A percentile compares a stretch with the other conserved stretches of the same genome.
Evolutionary conservation across 805 yeast species (phyloP).

Genomic region (Spathaspora hagerdaliae): DNA sequence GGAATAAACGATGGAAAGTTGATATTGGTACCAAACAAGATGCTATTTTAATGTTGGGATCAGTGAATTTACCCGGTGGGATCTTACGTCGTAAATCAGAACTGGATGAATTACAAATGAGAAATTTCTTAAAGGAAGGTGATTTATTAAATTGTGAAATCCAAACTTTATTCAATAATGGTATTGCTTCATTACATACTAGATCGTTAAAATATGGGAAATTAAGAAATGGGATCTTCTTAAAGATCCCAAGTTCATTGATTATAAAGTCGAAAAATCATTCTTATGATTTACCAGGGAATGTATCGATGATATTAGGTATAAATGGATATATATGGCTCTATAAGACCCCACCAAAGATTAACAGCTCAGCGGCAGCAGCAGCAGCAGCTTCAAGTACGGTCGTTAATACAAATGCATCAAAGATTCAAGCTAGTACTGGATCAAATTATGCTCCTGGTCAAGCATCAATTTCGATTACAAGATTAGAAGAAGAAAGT

Average conservation of each 20-base stretch:
- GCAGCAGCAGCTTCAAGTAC: slow-evolving; percentile 10
- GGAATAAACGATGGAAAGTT: slow-evolving; percentile 92
- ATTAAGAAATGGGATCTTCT: slow-evolving; percentile 82
- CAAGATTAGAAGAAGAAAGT: slow-evolving; percentile 86
- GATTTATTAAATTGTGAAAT: slow-evolving; percentile 95
- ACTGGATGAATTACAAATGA: slow-evolving; percentile 94
- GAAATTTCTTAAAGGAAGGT: slow-evolving; percentile 90
- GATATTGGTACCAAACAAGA: slow-evolving; percentile 94
- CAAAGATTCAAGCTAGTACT: slow-evolving; percentile 10
- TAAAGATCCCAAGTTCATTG: slow-evolving; percentile 77
- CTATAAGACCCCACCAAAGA: slow-evolving; percentile 51
- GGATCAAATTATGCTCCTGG: slow-evolving; percentile 37
- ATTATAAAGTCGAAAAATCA: slow-evolving; percentile 85
- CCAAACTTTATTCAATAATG: slow-evolving; percentile 83
- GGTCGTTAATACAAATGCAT: slow-evolving; percentile 13
- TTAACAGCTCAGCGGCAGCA: not conserved
- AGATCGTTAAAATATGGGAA: slow-evolving; percentile 95
- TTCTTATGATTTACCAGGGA: slow-evolving; percentile 88
- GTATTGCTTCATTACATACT: slow-evolving; percentile 91
- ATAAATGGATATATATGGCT: slow-evolving; percentile 96
- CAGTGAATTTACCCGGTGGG: slow-evolving; percentile 97
- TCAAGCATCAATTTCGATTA: slow-evolving; percentile 40
- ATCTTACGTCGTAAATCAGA: slow-evolving; percentile 90
- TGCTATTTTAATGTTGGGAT: slow-evolving; percentile 88
- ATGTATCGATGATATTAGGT: slow-evolving; percentile 84